Evolutionary conservation across 192 early-diverging fungal species (phyloP).

Genomic region (Oehlia diaphana): DNA sequence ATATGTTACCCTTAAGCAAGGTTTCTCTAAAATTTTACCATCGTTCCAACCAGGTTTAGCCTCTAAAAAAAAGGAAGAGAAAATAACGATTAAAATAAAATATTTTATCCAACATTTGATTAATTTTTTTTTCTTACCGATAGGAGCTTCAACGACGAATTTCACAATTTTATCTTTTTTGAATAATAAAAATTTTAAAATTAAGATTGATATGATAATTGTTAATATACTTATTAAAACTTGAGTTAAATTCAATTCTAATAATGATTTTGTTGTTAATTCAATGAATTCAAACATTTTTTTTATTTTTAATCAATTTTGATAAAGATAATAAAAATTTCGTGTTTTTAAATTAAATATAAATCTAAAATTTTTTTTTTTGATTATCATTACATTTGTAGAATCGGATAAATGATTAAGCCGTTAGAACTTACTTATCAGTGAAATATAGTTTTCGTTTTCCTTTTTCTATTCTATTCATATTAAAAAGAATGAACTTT

Average conservation of each 20-base stretch:
- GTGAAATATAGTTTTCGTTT: no score
- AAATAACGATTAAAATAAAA: background rate
- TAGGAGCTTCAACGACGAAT: background rate
- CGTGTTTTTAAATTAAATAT: no score
- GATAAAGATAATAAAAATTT: no score
- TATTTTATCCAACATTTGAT: background rate
- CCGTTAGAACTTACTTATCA: no score
- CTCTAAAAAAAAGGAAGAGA: constrained; percentile 9
- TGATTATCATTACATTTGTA: no score
- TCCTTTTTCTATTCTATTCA: no score
- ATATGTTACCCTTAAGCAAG: constrained; percentile 43
- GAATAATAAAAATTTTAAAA: background rate
- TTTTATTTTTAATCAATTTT: no score
- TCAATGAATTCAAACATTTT: no score
- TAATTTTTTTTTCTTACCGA: background rate
- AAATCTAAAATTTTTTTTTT: no score
- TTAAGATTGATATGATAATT: background rate
- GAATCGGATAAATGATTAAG: no score
- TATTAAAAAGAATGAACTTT: no score
- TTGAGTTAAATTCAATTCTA: background rate
- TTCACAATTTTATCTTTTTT: background rate
- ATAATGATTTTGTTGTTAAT: no score
- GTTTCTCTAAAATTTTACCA: constrained; percentile 48
- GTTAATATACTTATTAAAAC: background rate
- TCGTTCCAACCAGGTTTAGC: constrained; percentile 50